A percentile compares a stretch with the other conserved stretches of the same genome.
phyloP scores from a whole-genome alignment of 768 basidiomycete species.

The Cyclocybe cylindracea region DNA sequence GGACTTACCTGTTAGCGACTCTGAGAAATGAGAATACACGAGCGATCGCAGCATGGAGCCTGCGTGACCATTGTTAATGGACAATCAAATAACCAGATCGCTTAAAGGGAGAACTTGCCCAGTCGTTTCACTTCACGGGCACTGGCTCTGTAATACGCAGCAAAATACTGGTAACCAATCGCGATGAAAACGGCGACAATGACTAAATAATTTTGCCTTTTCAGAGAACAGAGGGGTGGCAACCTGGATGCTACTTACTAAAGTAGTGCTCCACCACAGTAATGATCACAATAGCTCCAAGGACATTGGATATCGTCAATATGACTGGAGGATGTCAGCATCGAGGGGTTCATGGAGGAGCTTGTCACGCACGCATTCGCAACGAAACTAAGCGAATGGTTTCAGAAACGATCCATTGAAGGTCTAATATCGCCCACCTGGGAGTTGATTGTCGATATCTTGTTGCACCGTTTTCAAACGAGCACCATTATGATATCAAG shows the following conservation, averaged over 20 bases:
- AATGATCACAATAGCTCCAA: conserved; percentile 56
- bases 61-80: conserved; percentile 13
- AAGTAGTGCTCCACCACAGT: conserved; percentile 63
- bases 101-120: conserved; percentile 20
- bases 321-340: conserved; percentile 34
- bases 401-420: neutral
- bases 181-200: conserved; percentile 53
- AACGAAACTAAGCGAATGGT: conserved; percentile 44
- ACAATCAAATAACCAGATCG: too few species aligned
- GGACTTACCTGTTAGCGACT: conserved; percentile 60
- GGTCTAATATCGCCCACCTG: conserved; percentile 36
- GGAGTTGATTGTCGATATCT: conserved; percentile 64
- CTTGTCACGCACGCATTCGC: conserved; percentile 49
- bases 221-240: neutral
- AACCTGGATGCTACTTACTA: conserved; percentile 35
- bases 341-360: neutral
- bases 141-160: conserved; percentile 68
- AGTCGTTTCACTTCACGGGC: conserved; percentile 70
- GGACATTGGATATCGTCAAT: conserved; percentile 49
- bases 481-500: neutral
- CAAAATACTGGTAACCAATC: conserved; percentile 66
- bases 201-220: conserved; percentile 33
- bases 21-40: conserved; percentile 77
- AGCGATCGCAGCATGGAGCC: conserved; percentile 75
- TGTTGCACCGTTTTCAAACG: neutral